Percentiles rank a stretch among this genome's conserved stretches.
These are phyloP conservation scores for Penicillium decumbens DNA, from an alignment of 2,329 filamentous ascomycete species.

Conservation along the genomic window DNA sequence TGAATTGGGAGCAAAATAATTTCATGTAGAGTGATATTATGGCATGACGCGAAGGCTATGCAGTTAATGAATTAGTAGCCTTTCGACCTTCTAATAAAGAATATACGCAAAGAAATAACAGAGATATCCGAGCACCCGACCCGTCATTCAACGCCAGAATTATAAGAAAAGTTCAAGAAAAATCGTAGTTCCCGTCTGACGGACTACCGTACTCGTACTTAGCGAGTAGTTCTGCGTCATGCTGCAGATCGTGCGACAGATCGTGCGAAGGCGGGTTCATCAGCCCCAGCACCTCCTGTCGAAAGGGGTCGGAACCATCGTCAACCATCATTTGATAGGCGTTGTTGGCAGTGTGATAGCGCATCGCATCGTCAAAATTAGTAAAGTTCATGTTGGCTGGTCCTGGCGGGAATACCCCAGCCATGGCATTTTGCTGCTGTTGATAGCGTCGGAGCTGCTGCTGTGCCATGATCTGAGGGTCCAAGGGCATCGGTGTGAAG, in stretches of 20 bases:
- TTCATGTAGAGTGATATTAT: background rate
- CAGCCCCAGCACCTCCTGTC: slow-evolving; percentile 37
- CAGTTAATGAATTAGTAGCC: background rate
- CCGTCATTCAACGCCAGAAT: slow-evolving; percentile 4
- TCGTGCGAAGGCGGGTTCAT: slow-evolving; percentile 39
- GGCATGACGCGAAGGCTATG: slow-evolving; percentile 10
- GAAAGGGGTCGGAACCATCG: slow-evolving; percentile 37
- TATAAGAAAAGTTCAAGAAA: slow-evolving; percentile 18
- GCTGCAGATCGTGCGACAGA: slow-evolving; percentile 39
- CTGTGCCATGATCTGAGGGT: slow-evolving; percentile 57
- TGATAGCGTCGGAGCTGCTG: slow-evolving; percentile 42
- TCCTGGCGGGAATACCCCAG: slow-evolving; percentile 32
- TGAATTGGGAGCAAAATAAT: background rate
- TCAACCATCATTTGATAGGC: slow-evolving; percentile 44
- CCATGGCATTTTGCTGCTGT: slow-evolving; percentile 36
- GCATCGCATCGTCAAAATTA: slow-evolving; percentile 38
- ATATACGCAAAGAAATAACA: slow-evolving; percentile 7
- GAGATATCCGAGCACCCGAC: background rate
- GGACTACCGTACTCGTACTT: slow-evolving; percentile 40
- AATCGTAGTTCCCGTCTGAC: slow-evolving; percentile 36
- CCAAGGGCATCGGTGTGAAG: slow-evolving; percentile 53
- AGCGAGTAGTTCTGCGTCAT: slow-evolving; percentile 39
- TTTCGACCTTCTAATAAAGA: background rate
- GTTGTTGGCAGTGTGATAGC: slow-evolving; percentile 34
- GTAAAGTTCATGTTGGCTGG: slow-evolving; percentile 30